These are phyloP conservation scores for Eucalyptus decipiens DNA, from an alignment of 345 rosid species.

Conservation along the genomic window DNA sequence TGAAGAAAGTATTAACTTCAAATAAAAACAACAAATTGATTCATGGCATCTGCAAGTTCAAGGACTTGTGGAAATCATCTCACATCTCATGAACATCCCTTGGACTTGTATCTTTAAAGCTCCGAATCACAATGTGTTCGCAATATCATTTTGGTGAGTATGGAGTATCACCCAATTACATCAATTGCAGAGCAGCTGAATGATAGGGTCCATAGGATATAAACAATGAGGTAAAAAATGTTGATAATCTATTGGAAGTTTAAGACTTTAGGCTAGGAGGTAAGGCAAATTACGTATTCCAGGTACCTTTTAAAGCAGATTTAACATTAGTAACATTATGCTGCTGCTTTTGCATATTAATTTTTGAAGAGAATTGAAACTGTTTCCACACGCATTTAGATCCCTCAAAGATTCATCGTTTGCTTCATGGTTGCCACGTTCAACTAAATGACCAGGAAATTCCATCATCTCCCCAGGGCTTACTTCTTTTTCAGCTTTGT, in stretches of 20 bases:
- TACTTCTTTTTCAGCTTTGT: constrained; percentile 30
- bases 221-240: not conserved
- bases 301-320: not conserved
- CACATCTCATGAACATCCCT: not conserved
- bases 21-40: not conserved
- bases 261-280: not conserved
- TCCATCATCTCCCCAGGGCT: constrained; percentile 22
- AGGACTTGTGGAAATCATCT: not conserved
- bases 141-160: not conserved
- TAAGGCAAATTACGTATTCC: not conserved
- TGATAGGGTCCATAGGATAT: not conserved
- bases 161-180: not conserved
- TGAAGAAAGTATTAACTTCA: not conserved
- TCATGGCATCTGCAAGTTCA: not conserved
- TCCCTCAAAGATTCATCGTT: not conserved
- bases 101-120: not conserved
- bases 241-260: not conserved
- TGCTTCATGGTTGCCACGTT: constrained; percentile 21
- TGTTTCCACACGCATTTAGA: not conserved
- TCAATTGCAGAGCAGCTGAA: not conserved
- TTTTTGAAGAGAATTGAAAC: not conserved
- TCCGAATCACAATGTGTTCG: not conserved
- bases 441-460: constrained; percentile 39
- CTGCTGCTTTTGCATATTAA: not conserved
- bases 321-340: not conserved